Percentiles rank a stretch among this genome's conserved stretches.
Evolutionary conservation across 169 alveolate genomes (phyloP).

Genomic region (Plasmodium inui): DNA sequence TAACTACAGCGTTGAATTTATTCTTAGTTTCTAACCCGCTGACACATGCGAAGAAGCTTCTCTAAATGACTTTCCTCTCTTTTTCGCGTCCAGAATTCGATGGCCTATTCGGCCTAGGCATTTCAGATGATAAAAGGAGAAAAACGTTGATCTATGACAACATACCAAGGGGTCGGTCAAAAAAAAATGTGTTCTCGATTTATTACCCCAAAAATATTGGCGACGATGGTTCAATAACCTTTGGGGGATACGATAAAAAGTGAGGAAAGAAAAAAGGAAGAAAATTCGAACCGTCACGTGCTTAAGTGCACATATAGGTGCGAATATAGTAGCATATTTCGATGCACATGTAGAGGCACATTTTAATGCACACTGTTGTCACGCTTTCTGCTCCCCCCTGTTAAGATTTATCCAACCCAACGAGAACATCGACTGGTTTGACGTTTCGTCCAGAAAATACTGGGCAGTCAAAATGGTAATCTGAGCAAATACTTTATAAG

Average conservation of each 20-base stretch:
- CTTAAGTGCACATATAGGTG: neutral
- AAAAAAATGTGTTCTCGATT: conserved; percentile 58
- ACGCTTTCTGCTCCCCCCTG: neutral
- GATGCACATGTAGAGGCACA: neutral
- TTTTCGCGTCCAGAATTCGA: conserved; percentile 53
- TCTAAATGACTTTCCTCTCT: neutral
- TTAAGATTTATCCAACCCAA: conserved; percentile 49
- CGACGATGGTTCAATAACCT: conserved; percentile 74
- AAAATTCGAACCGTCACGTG: too few relatives aligned
- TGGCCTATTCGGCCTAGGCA: conserved; percentile 73
- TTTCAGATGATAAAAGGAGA: conserved; percentile 53
- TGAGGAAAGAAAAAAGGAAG: conserved; percentile 1
- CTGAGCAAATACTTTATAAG: neutral
- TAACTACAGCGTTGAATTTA: neutral
- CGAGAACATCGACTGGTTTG: conserved; percentile 69
- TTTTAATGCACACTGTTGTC: neutral
- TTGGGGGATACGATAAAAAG: conserved; percentile 74
- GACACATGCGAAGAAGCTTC: neutral
- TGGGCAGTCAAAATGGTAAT: conserved; percentile 71
- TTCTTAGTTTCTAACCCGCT: neutral
- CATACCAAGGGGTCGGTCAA: conserved; percentile 31
- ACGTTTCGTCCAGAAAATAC: conserved; percentile 60
- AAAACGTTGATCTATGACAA: conserved; percentile 45
- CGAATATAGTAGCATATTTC: neutral
- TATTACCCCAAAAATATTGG: conserved; percentile 67